Percentiles rank a stretch among this genome's conserved stretches.
Conservation (phyloP, 2,329 filamentous ascomycete species). For the Plenodomus biglobosus region DNA sequence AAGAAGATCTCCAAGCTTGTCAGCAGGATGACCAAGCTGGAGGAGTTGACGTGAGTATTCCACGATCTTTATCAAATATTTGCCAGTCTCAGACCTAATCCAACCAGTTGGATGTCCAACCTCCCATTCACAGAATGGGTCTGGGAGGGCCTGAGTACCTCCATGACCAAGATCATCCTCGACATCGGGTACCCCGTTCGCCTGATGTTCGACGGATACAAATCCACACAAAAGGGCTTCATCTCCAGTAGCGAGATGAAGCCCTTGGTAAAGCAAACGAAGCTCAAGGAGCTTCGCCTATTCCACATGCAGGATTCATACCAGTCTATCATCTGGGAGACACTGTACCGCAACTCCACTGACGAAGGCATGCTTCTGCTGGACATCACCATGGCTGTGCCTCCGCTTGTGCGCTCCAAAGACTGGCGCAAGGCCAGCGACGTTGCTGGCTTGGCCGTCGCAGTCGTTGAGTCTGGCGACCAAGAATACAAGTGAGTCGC, state of each 20-base stretch:
- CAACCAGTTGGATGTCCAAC: slow-evolving; percentile 35
- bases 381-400: slow-evolving; percentile 32
- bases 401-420: slow-evolving; percentile 28
- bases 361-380: slow-evolving; percentile 23
- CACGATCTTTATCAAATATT: too few species aligned
- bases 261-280: slow-evolving; percentile 23
- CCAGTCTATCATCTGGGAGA: slow-evolving; percentile 36
- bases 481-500: slow-evolving; percentile 27
- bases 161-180: slow-evolving; percentile 32
- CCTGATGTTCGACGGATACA: slow-evolving; percentile 12
- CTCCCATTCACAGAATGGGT: slow-evolving; percentile 29
- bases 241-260: slow-evolving; percentile 28
- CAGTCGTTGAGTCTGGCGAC: slow-evolving; percentile 14
- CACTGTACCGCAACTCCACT: slow-evolving; percentile 28
- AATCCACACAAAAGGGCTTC: slow-evolving; percentile 19
- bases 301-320: slow-evolving; percentile 30
- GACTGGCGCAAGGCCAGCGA: slow-evolving; percentile 27
- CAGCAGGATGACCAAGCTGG: slow-evolving; percentile 21
- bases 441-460: slow-evolving; percentile 24
- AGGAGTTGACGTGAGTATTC: slow-evolving; percentile 34
- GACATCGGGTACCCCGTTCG: slow-evolving; percentile 28
- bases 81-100: too few species aligned
- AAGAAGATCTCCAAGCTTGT: slow-evolving; percentile 22
- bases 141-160: slow-evolving; percentile 23
- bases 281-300: slow-evolving; percentile 33